These are phyloP conservation scores for Sisymbrium altissimum DNA, from an alignment of 345 rosid genomes.

Conservation along the genomic window DNA sequence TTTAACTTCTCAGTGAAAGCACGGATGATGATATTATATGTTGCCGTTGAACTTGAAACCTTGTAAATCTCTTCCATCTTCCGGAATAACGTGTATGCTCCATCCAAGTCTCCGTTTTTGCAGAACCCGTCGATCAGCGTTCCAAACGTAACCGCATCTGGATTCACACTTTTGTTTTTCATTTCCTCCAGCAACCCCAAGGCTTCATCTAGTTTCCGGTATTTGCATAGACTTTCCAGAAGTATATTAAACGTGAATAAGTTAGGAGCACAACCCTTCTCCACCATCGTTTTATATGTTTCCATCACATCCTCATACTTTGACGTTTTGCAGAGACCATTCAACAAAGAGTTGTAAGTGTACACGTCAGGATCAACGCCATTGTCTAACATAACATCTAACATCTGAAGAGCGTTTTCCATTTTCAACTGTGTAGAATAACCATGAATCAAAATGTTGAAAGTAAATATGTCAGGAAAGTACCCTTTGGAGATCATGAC, in stretches of 20 bases:
- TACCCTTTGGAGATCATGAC: conserved; percentile 68
- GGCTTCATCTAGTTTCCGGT: conserved; percentile 59
- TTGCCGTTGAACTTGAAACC: conserved; percentile 51
- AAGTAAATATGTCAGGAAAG: conserved; percentile 75
- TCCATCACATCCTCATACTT: conserved; percentile 80
- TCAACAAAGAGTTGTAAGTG: conserved; percentile 82
- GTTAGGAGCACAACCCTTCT: conserved; percentile 74
- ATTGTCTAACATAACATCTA: conserved; percentile 61
- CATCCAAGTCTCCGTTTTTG: conserved; percentile 58
- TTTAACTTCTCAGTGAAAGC: conserved; percentile 65
- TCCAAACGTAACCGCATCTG: conserved; percentile 62
- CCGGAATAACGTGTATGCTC: conserved; percentile 60
- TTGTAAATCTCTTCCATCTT: conserved; percentile 51
- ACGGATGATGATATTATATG: conserved; percentile 75
- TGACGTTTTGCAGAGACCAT: conserved; percentile 84
- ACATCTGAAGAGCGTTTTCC: conserved; percentile 63
- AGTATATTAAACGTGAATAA: conserved; percentile 73
- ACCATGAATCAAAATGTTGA: conserved; percentile 86
- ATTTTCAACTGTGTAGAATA: conserved; percentile 70
- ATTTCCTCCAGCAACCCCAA: conserved; percentile 58
- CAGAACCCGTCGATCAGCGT: conserved; percentile 69
- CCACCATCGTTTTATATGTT: conserved; percentile 60
- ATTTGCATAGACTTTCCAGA: conserved; percentile 83
- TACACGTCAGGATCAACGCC: conserved; percentile 75
- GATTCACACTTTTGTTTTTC: conserved; percentile 47